These are phyloP conservation scores for Tritrichomonas musculus DNA, from an alignment of 208 protist species.

Conservation along the genomic window DNA sequence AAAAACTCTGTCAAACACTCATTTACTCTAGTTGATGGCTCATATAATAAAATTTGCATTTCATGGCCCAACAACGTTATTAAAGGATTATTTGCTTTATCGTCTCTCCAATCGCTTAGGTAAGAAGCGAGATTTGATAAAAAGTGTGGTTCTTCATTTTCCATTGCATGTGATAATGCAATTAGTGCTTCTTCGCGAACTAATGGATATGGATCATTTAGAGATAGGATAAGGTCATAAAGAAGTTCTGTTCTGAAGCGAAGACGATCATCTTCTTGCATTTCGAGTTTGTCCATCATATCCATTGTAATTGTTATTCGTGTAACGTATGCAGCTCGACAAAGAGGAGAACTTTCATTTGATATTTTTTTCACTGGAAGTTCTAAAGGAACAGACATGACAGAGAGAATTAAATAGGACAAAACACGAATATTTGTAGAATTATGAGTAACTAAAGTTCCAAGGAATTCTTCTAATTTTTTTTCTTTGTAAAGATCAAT, in stretches of 20 bases:
- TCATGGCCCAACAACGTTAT: background rate
- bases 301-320: background rate
- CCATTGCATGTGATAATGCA: background rate
- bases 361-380: background rate
- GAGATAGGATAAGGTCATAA: background rate
- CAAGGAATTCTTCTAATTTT: background rate
- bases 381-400: background rate
- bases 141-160: background rate
- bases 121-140: background rate
- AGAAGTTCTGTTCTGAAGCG: background rate
- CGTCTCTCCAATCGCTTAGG: too few relatives aligned
- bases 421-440: background rate
- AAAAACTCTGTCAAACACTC: background rate
- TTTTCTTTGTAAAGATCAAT: background rate
- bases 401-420: background rate
- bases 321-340: background rate
- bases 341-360: background rate
- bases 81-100: background rate
- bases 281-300: too few relatives aligned
- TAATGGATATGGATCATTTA: background rate
- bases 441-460: background rate
- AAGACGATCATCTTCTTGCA: background rate
- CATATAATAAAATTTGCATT: background rate
- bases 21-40: background rate
- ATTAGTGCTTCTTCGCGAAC: background rate